Evolutionary conservation across 164 flowering plant genomes (phyloP), one percentile per base, ranked within the genome.

Genomic region (grape (Vitis vinifera)): DNA sequence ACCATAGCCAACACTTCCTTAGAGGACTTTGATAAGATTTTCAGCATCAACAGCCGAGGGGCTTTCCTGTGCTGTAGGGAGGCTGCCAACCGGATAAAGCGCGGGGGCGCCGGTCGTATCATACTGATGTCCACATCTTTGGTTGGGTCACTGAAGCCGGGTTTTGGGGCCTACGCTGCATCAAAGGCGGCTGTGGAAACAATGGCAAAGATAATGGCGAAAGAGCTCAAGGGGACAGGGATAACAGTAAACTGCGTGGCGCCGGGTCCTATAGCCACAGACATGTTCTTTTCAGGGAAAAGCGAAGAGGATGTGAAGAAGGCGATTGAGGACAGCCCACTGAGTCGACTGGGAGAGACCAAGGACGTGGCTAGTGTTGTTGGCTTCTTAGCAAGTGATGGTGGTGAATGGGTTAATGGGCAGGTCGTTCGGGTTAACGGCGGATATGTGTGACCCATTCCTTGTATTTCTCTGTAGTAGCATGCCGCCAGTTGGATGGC

Each of bases 141-240:
- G 70, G 86, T 82, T 30, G 90, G 62, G 3, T 65, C 72, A 14
- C 47, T 81, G 62, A 55, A 10, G 60, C 84, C 87, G 0, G 80
- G 83, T 3, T 79, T 13, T 30, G 85, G 78, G 3, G 88, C 89
- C 2, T 86, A 86, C 69, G 57, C 80, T 10, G 88, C 87, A 29
- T 86, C 88, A 0, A 88, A 88, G 74, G 89, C 86, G 13, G 92
- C 92, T 9, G 87, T 86, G 57, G 90, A 88, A 82, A 67, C 88
- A 37, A 83, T 88, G 92, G 71, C 68, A 48, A 88, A 75, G 83
- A 84, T 85, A 0, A 47, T 83, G 27, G 90, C 90, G 11, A 88
- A 85, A 81, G 92, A 88, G 79, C 78, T 86, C 55, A 84, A 78
- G 65, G 91, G 91, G 47, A 81, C 81, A 10, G 78, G 86, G 63